Evolutionary conservation across 148 eudicot species (phyloP).

Genomic region (Amaranthus palmeri): DNA sequence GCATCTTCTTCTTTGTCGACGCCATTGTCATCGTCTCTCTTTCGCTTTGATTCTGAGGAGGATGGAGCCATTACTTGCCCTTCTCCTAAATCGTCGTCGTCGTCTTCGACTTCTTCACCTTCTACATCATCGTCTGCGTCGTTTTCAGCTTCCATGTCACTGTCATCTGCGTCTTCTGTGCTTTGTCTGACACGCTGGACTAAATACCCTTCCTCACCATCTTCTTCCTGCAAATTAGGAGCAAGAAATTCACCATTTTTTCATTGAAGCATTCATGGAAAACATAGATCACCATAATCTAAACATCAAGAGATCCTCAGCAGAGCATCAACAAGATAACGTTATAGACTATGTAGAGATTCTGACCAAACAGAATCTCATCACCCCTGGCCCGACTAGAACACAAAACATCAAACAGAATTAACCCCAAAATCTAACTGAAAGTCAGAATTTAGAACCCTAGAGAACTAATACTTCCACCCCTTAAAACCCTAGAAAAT

Average conservation of each 20-base stretch:
- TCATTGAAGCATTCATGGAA: too few species aligned
- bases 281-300: too few species aligned
- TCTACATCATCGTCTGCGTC: constrained; percentile 47
- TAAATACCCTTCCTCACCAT: constrained; percentile 60
- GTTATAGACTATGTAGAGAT: not conserved
- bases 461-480: too few species aligned
- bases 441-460: too few species aligned
- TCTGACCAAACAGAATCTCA: too few species aligned
- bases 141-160: constrained; percentile 44
- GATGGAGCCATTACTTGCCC: constrained; percentile 44
- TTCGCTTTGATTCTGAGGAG: constrained; percentile 40
- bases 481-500: too few species aligned
- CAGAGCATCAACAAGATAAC: not conserved
- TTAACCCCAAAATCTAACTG: too few species aligned
- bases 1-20: constrained; percentile 29
- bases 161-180: constrained; percentile 40
- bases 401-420: too few species aligned
- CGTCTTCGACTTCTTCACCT: constrained; percentile 54
- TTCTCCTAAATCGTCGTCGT: constrained; percentile 44
- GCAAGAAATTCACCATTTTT: too few species aligned
- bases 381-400: too few species aligned
- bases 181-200: constrained; percentile 63
- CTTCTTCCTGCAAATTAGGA: constrained; percentile 57
- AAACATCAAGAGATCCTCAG: not conserved
- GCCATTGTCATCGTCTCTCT: constrained; percentile 33